These are phyloP conservation scores for Termitomyces sp. DNA, from an alignment of 768 basidiomycete genomes.

Conservation along the genomic window DNA sequence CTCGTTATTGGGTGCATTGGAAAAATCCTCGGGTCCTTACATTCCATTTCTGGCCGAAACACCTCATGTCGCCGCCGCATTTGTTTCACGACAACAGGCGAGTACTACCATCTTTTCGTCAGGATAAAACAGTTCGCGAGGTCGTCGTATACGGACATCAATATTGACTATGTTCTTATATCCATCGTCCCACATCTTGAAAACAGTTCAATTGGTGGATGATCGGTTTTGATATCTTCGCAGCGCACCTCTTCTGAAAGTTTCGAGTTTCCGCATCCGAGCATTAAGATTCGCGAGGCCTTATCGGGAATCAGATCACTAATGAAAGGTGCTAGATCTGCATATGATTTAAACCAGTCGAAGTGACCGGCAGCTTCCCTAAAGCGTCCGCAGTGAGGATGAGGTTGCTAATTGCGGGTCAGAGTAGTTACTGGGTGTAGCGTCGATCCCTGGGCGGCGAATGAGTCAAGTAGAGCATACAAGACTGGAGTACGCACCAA, in stretches of 20 bases:
- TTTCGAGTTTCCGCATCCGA: constrained; percentile 82
- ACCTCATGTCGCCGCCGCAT: constrained; percentile 54
- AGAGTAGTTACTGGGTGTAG: constrained; percentile 51
- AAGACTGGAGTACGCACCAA: constrained; percentile 38
- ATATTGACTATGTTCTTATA: constrained; percentile 76
- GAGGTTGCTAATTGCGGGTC: background rate
- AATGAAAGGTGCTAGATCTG: constrained; percentile 59
- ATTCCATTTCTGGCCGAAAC: constrained; percentile 63
- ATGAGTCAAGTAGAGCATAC: background rate
- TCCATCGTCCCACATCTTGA: constrained; percentile 83
- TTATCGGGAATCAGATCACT: constrained; percentile 59
- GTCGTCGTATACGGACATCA: constrained; percentile 43
- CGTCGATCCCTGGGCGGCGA: constrained; percentile 51
- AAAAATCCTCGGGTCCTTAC: constrained; percentile 27
- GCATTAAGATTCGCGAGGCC: constrained; percentile 61
- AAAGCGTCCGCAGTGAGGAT: constrained; percentile 4
- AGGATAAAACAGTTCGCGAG: background rate
- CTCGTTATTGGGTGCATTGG: background rate
- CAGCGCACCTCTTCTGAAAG: constrained; percentile 66
- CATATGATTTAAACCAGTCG: constrained; percentile 87
- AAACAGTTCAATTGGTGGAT: background rate
- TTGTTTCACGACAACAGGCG: constrained; percentile 64
- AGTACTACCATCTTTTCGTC: constrained; percentile 46
- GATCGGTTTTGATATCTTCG: background rate
- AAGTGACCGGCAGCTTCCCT: constrained; percentile 58